These are phyloP conservation scores for Curvularia spicifera DNA, from an alignment of 2,329 filamentous ascomycete genomes.

Conservation along the genomic window DNA sequence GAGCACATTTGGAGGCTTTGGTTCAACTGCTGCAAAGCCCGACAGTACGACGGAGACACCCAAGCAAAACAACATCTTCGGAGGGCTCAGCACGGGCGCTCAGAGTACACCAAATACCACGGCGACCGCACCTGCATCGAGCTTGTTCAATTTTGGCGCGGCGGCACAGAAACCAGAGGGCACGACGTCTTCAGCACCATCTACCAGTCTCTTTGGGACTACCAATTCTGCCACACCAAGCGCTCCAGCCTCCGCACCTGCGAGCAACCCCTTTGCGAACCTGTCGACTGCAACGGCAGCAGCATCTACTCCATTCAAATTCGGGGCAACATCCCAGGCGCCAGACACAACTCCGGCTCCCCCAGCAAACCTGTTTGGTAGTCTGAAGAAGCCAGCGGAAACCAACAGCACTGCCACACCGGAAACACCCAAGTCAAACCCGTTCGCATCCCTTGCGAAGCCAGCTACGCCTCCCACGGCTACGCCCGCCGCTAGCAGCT, in stretches of 20 bases:
- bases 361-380: conserved; percentile 25
- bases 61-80: conserved; percentile 22
- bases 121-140: conserved; percentile 19
- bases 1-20: conserved; percentile 27
- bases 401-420: conserved; percentile 14
- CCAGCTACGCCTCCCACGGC: conserved; percentile 18
- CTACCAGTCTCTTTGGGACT: conserved; percentile 24
- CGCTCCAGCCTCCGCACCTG: conserved; percentile 16
- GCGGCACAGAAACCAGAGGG: conserved; percentile 18
- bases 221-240: conserved; percentile 11
- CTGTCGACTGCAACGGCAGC: conserved; percentile 18
- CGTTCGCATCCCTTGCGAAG: conserved; percentile 28
- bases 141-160: conserved; percentile 27
- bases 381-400: conserved; percentile 24
- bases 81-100: conserved; percentile 21
- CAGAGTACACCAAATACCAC: conserved; percentile 18
- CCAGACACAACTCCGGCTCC: conserved; percentile 19
- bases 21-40: conserved; percentile 23
- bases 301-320: conserved; percentile 16
- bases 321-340: conserved; percentile 18
- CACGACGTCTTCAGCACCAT: conserved; percentile 20
- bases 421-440: conserved; percentile 29
- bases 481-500: conserved; percentile 14
- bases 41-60: conserved; percentile 13
- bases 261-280: conserved; percentile 25